phyloP scores from a whole-genome alignment of 1,284 basidiomycete species.

The Mycosarcoma mackinlayi region DNA sequence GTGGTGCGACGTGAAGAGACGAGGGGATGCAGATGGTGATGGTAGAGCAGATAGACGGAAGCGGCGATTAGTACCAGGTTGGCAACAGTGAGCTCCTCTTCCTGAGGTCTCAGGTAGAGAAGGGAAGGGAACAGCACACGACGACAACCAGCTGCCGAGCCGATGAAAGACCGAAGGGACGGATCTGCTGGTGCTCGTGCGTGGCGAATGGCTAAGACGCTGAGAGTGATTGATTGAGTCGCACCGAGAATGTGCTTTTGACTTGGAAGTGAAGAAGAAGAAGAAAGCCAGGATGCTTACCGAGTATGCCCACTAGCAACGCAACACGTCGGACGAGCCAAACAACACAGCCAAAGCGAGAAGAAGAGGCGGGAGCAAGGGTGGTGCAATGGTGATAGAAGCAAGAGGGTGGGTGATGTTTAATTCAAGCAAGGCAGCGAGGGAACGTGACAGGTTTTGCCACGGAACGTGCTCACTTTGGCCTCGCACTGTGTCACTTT shows the following conservation, averaged over 20 bases:
- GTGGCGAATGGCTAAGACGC: too few relatives aligned
- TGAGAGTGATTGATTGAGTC: too few relatives aligned
- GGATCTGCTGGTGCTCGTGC: not conserved
- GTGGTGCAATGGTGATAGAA: not conserved
- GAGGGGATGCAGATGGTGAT: constrained; percentile 3
- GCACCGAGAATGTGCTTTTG: not conserved
- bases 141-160: constrained; percentile 4
- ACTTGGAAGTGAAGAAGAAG: not conserved
- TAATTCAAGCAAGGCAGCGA: not conserved
- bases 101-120: constrained; percentile 9
- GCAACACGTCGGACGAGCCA: constrained; percentile 24
- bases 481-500: not conserved
- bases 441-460: constrained; percentile 33
- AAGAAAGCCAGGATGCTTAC: constrained; percentile 25
- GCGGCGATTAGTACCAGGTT: constrained; percentile 37
- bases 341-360: not conserved
- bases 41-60: constrained; percentile 32
- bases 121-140: constrained; percentile 11
- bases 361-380: not conserved
- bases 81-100: constrained; percentile 14
- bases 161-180: not conserved
- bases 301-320: too few relatives aligned
- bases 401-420: too few relatives aligned
- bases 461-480: constrained; percentile 38
- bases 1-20: constrained; percentile 2